A percentile compares a stretch with the other conserved stretches of the same genome.
Evolutionary conservation across 192 early-diverging fungal genomes (phyloP).

Genomic region (Podila epigama): DNA sequence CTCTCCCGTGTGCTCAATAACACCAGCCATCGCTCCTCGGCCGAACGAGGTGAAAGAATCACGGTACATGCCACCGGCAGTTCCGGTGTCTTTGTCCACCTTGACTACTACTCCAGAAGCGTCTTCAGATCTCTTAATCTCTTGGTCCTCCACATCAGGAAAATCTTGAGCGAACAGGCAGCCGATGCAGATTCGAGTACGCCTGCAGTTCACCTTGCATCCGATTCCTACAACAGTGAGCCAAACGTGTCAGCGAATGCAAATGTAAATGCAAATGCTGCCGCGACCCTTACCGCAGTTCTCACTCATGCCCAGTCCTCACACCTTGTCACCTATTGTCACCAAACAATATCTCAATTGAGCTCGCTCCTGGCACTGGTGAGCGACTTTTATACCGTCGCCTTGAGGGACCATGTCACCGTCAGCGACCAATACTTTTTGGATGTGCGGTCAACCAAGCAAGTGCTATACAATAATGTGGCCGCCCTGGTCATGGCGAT

Average conservation of each 20-base stretch:
- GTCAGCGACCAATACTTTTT: conserved; percentile 43
- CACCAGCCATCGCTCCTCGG: neutral
- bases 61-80: neutral
- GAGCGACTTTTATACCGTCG: conserved; percentile 49
- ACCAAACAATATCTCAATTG: conserved; percentile 38
- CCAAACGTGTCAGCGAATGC: too few species aligned
- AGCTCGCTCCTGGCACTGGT: conserved; percentile 36
- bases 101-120: neutral
- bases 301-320: conserved; percentile 39
- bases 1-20: neutral
- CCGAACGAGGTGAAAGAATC: neutral
- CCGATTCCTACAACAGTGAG: too few species aligned
- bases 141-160: neutral
- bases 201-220: too few species aligned
- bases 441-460: conserved; percentile 68
- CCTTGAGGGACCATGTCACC: conserved; percentile 37
- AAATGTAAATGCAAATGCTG: too few species aligned
- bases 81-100: neutral
- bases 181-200: too few species aligned
- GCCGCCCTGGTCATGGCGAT: conserved; percentile 67
- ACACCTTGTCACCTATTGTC: conserved; percentile 43
- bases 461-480: conserved; percentile 69
- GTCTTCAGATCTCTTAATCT: neutral
- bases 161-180: too few species aligned
- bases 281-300: too few species aligned